phyloP scores from a whole-genome alignment of 2,329 filamentous ascomycete genomes.

The Sclerotinia sclerotiorum region DNA sequence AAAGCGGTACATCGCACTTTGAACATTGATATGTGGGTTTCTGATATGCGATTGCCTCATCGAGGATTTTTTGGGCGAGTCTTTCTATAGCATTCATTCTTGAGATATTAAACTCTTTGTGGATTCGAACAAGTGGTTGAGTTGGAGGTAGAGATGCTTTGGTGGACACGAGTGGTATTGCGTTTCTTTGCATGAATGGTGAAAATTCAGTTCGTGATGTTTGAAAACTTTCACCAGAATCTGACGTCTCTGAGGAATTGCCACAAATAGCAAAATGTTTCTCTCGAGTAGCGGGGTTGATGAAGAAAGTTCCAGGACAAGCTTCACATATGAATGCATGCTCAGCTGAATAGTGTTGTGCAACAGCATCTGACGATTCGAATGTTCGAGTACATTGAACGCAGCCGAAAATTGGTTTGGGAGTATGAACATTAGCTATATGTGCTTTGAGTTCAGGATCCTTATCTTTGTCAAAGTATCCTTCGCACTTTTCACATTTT shows the following conservation, averaged over 20 bases:
- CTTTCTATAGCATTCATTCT: not conserved
- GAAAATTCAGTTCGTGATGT: constrained; percentile 4
- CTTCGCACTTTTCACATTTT: constrained; percentile 1
- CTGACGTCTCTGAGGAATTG: not conserved
- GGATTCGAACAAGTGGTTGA: not conserved
- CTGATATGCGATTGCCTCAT: not conserved
- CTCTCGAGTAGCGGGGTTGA: not conserved
- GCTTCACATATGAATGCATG: constrained; percentile 10
- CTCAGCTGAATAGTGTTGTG: not conserved
- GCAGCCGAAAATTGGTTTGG: not conserved
- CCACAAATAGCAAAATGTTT: not conserved
- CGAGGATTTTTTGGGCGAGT: not conserved
- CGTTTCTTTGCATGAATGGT: not conserved
- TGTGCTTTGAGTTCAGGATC: not conserved
- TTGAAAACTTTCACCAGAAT: constrained; percentile 10
- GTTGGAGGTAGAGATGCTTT: not conserved
- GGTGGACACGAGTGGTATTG: not conserved
- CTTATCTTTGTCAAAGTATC: not conserved
- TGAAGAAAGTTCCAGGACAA: not conserved
- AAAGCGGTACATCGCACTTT: not conserved
- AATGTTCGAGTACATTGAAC: constrained; percentile 1
- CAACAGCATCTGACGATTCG: not conserved
- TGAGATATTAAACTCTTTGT: not conserved
- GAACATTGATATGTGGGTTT: not conserved
- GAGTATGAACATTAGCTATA: not conserved